A percentile compares a stretch with the other conserved stretches of the same genome.
Evolutionary conservation across 768 basidiomycete species (phyloP).

Genomic region (Termitomyces sp.): DNA sequence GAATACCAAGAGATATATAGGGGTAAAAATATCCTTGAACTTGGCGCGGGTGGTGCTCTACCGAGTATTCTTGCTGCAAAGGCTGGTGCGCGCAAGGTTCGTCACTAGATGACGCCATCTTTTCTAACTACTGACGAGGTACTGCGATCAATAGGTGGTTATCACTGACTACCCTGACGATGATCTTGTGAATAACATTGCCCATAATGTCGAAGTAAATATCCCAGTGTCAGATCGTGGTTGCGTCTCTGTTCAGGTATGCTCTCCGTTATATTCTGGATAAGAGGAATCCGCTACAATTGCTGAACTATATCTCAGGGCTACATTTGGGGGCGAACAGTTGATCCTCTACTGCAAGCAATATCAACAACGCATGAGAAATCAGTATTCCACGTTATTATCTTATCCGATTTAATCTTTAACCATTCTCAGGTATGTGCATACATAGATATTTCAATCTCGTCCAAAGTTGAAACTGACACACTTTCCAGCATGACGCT

Average conservation of each 20-base stretch:
- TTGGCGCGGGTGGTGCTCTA: slow-evolving; percentile 91
- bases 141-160: slow-evolving; percentile 49
- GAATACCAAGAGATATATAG: slow-evolving; percentile 44
- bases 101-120: slow-evolving; percentile 6
- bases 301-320: slow-evolving; percentile 40
- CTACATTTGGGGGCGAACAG: slow-evolving; percentile 76
- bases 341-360: slow-evolving; percentile 39
- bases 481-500: slow-evolving; percentile 63
- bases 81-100: slow-evolving; percentile 68
- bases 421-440: slow-evolving; percentile 82
- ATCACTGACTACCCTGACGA: slow-evolving; percentile 92
- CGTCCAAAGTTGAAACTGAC: background rate
- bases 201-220: slow-evolving; percentile 64
- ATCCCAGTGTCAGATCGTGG: slow-evolving; percentile 34
- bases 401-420: slow-evolving; percentile 92
- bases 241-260: slow-evolving; percentile 26
- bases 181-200: slow-evolving; percentile 70
- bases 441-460: background rate
- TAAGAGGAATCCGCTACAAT: background rate
- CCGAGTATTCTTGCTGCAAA: slow-evolving; percentile 76
- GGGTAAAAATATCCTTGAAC: slow-evolving; percentile 62
- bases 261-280: background rate
- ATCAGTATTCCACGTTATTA: slow-evolving; percentile 67
- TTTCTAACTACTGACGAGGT: background rate
- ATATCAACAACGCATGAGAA: slow-evolving; percentile 12